Evolutionary conservation across 495 filamentous ascomycete genomes (phyloP).

Genomic region (Aspergillus carlsbadensis): DNA sequence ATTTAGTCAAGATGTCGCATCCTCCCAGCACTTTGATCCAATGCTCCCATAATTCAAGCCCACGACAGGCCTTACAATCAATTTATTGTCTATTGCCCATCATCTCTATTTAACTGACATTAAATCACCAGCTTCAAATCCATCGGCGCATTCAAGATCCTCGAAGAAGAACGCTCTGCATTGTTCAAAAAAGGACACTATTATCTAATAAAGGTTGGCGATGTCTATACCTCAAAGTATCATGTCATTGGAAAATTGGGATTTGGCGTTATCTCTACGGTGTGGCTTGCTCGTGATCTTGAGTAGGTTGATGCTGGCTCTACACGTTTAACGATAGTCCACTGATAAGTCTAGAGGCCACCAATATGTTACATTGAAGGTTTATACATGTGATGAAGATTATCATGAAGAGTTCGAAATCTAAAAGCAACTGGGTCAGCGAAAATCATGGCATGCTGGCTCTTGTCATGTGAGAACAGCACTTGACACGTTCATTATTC

Average conservation of each 20-base stretch:
- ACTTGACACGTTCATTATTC: slow-evolving; percentile 32
- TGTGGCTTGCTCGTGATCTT: slow-evolving; percentile 54
- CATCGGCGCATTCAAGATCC: too few relatives aligned
- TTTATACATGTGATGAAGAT: slow-evolving; percentile 29
- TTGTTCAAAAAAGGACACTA: slow-evolving; percentile 42
- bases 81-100: too few relatives aligned
- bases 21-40: too few relatives aligned
- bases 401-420: slow-evolving; percentile 27
- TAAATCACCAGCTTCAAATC: too few relatives aligned
- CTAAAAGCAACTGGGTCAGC: slow-evolving; percentile 23
- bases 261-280: slow-evolving; percentile 52
- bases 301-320: slow-evolving; percentile 37
- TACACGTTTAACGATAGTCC: slow-evolving; percentile 12
- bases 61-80: too few relatives aligned
- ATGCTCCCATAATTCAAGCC: too few relatives aligned
- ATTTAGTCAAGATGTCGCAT: too few relatives aligned
- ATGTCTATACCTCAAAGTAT: slow-evolving; percentile 48
- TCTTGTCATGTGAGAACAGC: slow-evolving; percentile 26
- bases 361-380: slow-evolving; percentile 43
- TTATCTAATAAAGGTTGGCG: slow-evolving; percentile 54
- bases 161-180: slow-evolving; percentile 17
- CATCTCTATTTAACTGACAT: too few relatives aligned
- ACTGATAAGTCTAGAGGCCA: too few relatives aligned
- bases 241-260: slow-evolving; percentile 58
- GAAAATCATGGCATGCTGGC: slow-evolving; percentile 23